Percentiles rank a stretch among this genome's conserved stretches.
Conservation (phyloP, 768 basidiomycete species). For the Pilatotrama ljubarskyi region DNA sequence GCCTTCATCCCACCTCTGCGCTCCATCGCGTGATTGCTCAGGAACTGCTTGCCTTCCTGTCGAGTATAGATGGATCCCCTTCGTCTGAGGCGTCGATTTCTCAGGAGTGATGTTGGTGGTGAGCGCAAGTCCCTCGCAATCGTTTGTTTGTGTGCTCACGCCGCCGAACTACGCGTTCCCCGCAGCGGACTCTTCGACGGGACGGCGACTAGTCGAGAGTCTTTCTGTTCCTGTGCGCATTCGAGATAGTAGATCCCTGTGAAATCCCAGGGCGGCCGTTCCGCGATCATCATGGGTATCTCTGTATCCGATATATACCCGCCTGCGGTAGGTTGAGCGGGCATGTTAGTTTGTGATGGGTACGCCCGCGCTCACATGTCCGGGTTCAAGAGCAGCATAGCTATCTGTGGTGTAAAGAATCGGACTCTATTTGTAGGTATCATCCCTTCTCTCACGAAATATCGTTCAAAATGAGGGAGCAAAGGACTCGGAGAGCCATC, state of each 20-base stretch:
- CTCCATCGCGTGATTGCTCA: slow-evolving; percentile 50
- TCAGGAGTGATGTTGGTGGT: background rate
- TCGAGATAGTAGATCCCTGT: background rate
- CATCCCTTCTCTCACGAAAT: background rate
- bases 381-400: background rate
- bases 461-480: no score
- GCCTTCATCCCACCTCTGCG: slow-evolving; percentile 50
- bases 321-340: background rate
- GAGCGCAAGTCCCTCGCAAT: no score
- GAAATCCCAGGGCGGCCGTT: background rate
- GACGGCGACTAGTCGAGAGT: no score
- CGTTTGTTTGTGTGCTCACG: no score
- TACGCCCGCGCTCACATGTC: background rate
- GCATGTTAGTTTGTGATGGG: background rate
- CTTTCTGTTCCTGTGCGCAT: no score
- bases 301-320: slow-evolving; percentile 4
- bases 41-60: slow-evolving; percentile 38
- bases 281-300: background rate
- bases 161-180: no score
- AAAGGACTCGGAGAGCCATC: background rate
- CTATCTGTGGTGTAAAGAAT: background rate
- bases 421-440: background rate
- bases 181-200: no score
- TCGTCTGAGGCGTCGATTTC: background rate
- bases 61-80: no score